phyloP scores from a whole-genome alignment of 1,139 yeast genomes.

The Kodamaea sp. region DNA sequence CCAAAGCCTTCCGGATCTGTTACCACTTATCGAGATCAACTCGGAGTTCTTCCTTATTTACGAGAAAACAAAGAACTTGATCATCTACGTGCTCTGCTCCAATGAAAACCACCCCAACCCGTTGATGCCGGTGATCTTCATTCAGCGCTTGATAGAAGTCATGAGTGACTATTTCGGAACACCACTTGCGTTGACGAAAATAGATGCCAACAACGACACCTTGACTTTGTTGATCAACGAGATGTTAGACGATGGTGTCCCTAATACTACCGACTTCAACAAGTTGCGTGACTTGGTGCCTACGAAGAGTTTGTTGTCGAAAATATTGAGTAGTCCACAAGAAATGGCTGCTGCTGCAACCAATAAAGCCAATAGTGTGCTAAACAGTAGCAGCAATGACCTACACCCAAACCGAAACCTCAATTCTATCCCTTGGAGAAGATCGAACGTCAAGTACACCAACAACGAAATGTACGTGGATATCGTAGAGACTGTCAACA shows the following conservation, averaged over 20 bases:
- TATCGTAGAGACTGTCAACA: slow-evolving; percentile 59
- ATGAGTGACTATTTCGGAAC: slow-evolving; percentile 61
- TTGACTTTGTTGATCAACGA: slow-evolving; percentile 59
- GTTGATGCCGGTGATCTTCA: slow-evolving; percentile 55
- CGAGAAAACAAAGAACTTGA: slow-evolving; percentile 23
- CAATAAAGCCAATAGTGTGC: slow-evolving; percentile 1
- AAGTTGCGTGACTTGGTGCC: slow-evolving; percentile 72
- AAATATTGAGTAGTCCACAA: slow-evolving; percentile 36
- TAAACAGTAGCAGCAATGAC: background rate
- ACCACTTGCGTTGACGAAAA: slow-evolving; percentile 56
- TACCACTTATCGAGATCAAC: slow-evolving; percentile 30
- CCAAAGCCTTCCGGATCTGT: slow-evolving; percentile 10
- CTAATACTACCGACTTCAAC: slow-evolving; percentile 72
- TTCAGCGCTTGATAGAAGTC: slow-evolving; percentile 50
- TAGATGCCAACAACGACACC: slow-evolving; percentile 67
- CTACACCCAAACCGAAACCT: slow-evolving; percentile 1
- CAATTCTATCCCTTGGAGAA: slow-evolving; percentile 69
- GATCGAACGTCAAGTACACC: slow-evolving; percentile 61
- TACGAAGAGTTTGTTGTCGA: slow-evolving; percentile 43
- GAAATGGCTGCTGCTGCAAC: slow-evolving; percentile 26
- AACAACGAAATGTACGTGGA: slow-evolving; percentile 85
- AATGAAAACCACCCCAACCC: slow-evolving; percentile 36
- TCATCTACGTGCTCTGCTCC: slow-evolving; percentile 30
- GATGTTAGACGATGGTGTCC: slow-evolving; percentile 76
- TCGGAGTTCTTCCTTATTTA: slow-evolving; percentile 29